Conservation (phyloP, 2,329 filamentous ascomycete species). For the Alternaria angustiovoidea region DNA sequence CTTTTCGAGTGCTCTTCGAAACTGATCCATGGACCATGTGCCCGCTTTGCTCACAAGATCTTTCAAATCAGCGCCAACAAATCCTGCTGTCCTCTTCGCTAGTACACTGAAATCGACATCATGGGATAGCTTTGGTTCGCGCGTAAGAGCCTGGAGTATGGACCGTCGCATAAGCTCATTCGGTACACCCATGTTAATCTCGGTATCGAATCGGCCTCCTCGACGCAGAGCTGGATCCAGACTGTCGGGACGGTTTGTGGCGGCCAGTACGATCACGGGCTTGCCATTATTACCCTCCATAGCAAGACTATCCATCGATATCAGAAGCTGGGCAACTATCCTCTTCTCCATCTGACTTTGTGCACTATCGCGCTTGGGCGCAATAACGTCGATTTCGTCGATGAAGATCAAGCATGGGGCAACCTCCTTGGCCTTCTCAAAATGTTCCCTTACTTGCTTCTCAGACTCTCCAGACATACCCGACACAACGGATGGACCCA, state of each 20-base stretch:
- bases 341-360: constrained; percentile 90
- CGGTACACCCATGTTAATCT: constrained; percentile 87
- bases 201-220: constrained; percentile 80
- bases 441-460: constrained; percentile 83
- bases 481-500: constrained; percentile 80
- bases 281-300: constrained; percentile 75
- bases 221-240: constrained; percentile 80
- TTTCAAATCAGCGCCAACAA: constrained; percentile 88
- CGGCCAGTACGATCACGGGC: constrained; percentile 87
- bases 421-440: constrained; percentile 84
- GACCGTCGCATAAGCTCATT: constrained; percentile 78
- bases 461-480: constrained; percentile 91
- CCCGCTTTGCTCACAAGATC: constrained; percentile 73
- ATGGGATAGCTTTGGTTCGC: constrained; percentile 68
- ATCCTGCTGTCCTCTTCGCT: constrained; percentile 87
- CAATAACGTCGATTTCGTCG: constrained; percentile 90
- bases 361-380: constrained; percentile 81
- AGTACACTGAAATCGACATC: constrained; percentile 78
- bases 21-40: constrained; percentile 69
- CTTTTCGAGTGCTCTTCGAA: constrained; percentile 61
- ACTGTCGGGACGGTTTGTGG: constrained; percentile 87
- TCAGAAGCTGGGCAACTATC: constrained; percentile 82
- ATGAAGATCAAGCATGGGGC: constrained; percentile 92
- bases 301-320: constrained; percentile 83
- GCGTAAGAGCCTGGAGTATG: constrained; percentile 78